Base-by-base conservation (phyloP, 345 rosid species). In the Citrus reticulata region DNA sequence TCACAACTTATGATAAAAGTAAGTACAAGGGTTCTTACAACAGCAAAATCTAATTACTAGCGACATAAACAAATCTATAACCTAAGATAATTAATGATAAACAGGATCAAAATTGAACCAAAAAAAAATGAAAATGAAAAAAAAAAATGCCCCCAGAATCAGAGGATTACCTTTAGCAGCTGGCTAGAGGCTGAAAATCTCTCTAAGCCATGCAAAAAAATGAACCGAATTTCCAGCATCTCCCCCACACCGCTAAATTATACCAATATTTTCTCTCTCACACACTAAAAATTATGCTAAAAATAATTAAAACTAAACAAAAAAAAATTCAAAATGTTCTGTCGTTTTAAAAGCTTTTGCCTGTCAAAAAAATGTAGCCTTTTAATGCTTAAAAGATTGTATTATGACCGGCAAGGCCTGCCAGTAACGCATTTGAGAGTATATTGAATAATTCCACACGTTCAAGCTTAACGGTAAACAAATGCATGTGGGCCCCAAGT, bases 181-280 rank as follows among this genome's bases (percentile, higher is more conserved):
- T 62, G 83, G 79, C 59, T 81, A 69, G 89, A 84, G 77, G 83
- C 78, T 74, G 84, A 79, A 78, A 82, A 84, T 78, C 61, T 60
- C 73, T 60, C 84, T 51, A 81, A 29, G 55, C 84, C 86, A 80
- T 70, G 84, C 35, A 74, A 83, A 69, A 59, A 72, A 16, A 66
- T 25, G 74, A 22, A 70, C 78, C 87, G 85, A 63, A 74, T 77
- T 80, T 85, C 78, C 77, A 82, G 86, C 87, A 83, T 66, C 79
- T 62, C 79, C 64, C 75, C 78, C 70, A 25, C 73, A 61, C 86
- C 80, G 80, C 79, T 72, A 46, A 78, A 79, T 81, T 68, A 76
- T 72, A 59, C 73, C 67, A 42, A 9, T 9, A 19, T 25, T 55
- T 46, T 61, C 78, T 76, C 25, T 71, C 55, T 57, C 22, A 2